Evolutionary conservation across 371 early-diverging fungal species (phyloP), one percentile per base, ranked within the genome.

Genomic region (Zancudomyces culisetae): DNA sequence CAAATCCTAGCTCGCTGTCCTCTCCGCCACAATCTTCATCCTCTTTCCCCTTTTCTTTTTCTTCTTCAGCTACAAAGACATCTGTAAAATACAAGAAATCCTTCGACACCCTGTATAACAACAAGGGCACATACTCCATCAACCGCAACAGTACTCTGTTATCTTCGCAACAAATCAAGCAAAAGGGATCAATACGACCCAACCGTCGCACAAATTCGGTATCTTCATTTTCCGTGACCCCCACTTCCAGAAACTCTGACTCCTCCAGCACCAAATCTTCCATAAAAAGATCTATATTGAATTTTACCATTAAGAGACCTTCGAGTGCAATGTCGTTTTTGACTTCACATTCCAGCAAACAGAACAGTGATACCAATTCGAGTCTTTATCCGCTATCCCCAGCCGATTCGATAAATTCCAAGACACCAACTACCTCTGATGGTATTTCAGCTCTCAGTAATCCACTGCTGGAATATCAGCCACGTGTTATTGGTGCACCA

Each of bases 21-120:
- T 4, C 24, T n/a, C 24, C n/a, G 4, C 8, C 3, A n/a, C n/a
- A 19, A 4, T 60, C 60, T 3, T 27, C 58, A 3, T 46, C 58
- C 18, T 35, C 59, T 0, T 60, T 59, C 49, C 62, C 60, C 49
- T 64, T 62, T 45, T n/a, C n/a, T n/a, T n/a, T n/a, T n/a, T n/a
- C n/a, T n/a, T n/a, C n/a, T n/a, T 51, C 63, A 53, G n/a, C n/a
- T 4, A 48, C n/a, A 18, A 48, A 27, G 27, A 27, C 3, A 4
- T 23, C 2, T 4, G 3, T 18, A 12, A 22, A 10, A 2, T n/a
- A 18, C 8, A 49, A 24, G 15, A 29, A 27, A 6, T n/a, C 27
- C 4, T 29, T 2, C 6, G 23, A 30, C 30, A 8, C 54, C 51
- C 27, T 42, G 42, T 2, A 45, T 29, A 40, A 59, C 55, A 19